These are phyloP conservation scores for Alisma plantagoaquatica DNA, from an alignment of 106 monocot species.

Conservation along the genomic window DNA sequence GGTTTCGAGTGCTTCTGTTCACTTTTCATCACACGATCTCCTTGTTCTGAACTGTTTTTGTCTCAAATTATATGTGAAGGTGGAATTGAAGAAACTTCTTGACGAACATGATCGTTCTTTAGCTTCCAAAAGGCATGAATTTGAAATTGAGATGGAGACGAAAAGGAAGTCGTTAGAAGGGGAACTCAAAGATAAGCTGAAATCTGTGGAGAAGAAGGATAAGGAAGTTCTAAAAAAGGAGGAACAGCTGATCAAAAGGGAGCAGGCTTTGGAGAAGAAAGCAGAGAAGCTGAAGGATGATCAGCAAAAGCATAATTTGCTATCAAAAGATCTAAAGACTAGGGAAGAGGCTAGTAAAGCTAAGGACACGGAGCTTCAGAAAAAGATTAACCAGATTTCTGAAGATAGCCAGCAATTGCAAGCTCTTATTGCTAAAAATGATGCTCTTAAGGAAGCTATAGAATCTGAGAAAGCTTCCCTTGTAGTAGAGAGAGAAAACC, in stretches of 20 bases:
- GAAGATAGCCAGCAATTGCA: constrained; percentile 30
- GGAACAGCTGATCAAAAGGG: constrained; percentile 48
- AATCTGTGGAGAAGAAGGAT: constrained; percentile 32
- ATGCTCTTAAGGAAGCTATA: constrained; percentile 34
- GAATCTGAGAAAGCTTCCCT: constrained; percentile 41
- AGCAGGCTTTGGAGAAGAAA: constrained; percentile 45
- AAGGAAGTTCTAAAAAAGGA: constrained; percentile 32
- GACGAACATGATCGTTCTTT: constrained; percentile 58
- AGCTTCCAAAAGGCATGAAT: constrained; percentile 52
- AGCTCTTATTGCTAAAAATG: constrained; percentile 31
- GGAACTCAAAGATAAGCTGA: constrained; percentile 40
- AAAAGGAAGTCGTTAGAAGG: constrained; percentile 44
- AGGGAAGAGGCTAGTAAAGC: constrained; percentile 54
- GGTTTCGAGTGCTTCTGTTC: no score
- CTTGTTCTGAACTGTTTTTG: no score
- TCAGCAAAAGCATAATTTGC: constrained; percentile 49
- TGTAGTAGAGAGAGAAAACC: constrained; percentile 38
- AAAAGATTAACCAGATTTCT: constrained; percentile 32
- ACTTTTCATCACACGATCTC: no score
- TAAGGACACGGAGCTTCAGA: constrained; percentile 38
- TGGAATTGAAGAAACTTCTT: constrained; percentile 83
- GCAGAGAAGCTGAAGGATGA: constrained; percentile 40
- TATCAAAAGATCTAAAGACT: constrained; percentile 62
- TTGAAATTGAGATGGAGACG: constrained; percentile 62
- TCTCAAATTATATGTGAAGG: constrained; percentile 39